Conservation (phyloP, 2,329 filamentous ascomycete species). For the Alternaria atra region DNA sequence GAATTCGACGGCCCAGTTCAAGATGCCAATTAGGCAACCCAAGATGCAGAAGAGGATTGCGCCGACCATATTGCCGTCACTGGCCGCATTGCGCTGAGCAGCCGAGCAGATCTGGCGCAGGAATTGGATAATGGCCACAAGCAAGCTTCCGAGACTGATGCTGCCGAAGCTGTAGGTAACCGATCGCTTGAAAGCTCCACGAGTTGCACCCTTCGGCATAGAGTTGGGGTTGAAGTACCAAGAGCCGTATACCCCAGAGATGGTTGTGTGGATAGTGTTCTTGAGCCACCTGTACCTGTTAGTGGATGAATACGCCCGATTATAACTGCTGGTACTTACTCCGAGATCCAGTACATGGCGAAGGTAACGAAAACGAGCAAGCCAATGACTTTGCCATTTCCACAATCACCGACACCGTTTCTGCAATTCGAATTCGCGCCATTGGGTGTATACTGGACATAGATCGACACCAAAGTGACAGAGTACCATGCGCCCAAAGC, state of each 20-base stretch:
- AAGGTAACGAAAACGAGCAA: constrained; percentile 89
- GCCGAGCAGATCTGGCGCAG: constrained; percentile 82
- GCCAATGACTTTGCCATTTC: constrained; percentile 80
- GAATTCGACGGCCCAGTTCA: constrained; percentile 88
- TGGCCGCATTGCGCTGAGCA: constrained; percentile 71
- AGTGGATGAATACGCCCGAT: constrained; percentile 59
- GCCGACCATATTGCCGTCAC: constrained; percentile 73
- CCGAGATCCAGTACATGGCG: constrained; percentile 91
- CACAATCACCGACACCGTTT: constrained; percentile 69
- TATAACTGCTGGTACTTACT: constrained; percentile 52
- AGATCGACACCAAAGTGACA: constrained; percentile 85
- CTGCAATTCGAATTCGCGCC: constrained; percentile 64
- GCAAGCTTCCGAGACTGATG: constrained; percentile 83
- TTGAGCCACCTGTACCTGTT: constrained; percentile 71
- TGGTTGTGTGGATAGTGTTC: constrained; percentile 88
- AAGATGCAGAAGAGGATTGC: constrained; percentile 76
- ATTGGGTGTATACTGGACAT: constrained; percentile 80
- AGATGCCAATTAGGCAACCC: constrained; percentile 76
- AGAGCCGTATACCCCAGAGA: constrained; percentile 87
- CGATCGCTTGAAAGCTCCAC: constrained; percentile 81
- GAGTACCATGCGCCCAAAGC: constrained; percentile 86
- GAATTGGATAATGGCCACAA: constrained; percentile 88
- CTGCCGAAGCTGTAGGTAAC: constrained; percentile 93
- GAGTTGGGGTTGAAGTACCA: constrained; percentile 85
- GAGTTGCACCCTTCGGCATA: constrained; percentile 80